A percentile compares a stretch with the other conserved stretches of the same genome.
Conservation (phyloP, 2,329 filamentous ascomycete species). For the Fusarium anguioides region DNA sequence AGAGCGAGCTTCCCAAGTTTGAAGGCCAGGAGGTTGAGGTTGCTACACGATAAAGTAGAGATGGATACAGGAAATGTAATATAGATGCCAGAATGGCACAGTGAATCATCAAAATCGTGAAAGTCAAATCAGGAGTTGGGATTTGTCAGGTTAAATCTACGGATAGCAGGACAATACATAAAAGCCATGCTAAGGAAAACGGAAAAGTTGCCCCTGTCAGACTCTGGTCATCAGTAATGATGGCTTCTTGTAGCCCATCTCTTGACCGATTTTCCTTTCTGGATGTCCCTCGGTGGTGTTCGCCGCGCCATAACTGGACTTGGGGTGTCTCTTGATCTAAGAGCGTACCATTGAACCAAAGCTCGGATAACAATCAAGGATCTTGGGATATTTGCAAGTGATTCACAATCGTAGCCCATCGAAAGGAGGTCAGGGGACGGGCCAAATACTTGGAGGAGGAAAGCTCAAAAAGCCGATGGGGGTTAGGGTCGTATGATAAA, state of each 20-base stretch:
- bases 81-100: conserved; percentile 28
- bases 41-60: conserved; percentile 47
- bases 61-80: conserved; percentile 35
- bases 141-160: conserved; percentile 25
- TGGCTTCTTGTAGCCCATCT: background rate
- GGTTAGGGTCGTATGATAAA: background rate
- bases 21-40: conserved; percentile 76
- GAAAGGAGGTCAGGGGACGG: background rate
- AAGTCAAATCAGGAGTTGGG: conserved; percentile 19
- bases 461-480: background rate
- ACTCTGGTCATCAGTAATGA: background rate
- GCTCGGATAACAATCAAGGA: conserved; percentile 15
- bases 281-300: background rate
- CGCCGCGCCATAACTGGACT: background rate
- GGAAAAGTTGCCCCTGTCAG: conserved; percentile 7
- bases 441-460: background rate
- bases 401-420: background rate
- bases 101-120: background rate
- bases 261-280: background rate
- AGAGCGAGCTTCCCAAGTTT: conserved; percentile 83
- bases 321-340: conserved; percentile 3
- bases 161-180: conserved; percentile 14
- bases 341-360: conserved; percentile 17
- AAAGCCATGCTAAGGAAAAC: conserved; percentile 12
- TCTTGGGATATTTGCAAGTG: conserved; percentile 20